Evolutionary conservation across 2,329 filamentous ascomycete genomes (phyloP).

Genomic region (Botrytis deweyae): DNA sequence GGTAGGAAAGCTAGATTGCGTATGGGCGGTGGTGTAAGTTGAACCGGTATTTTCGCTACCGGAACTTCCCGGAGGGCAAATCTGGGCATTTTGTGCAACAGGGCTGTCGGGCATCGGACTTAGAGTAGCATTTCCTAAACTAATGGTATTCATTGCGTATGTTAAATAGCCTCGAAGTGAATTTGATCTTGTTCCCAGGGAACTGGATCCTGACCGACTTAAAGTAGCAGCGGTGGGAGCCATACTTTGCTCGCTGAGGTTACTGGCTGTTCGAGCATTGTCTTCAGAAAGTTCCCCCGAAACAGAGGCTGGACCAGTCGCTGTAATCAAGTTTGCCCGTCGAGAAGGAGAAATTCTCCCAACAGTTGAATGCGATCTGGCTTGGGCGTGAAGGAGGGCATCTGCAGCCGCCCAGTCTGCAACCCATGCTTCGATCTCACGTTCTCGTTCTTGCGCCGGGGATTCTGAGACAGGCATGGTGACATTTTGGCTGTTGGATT

Average conservation of each 20-base stretch:
- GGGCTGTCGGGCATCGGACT: conserved; percentile 30
- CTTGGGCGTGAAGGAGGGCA: conserved; percentile 36
- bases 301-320: conserved; percentile 31
- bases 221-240: conserved; percentile 30
- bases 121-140: conserved; percentile 25
- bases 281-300: conserved; percentile 33
- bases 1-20: conserved; percentile 34
- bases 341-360: conserved; percentile 39
- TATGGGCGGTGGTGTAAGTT: conserved; percentile 38
- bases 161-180: conserved; percentile 37
- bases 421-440: conserved; percentile 41
- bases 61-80: conserved; percentile 30
- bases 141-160: conserved; percentile 35
- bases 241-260: conserved; percentile 39
- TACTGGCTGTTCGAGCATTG: conserved; percentile 38
- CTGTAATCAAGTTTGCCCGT: conserved; percentile 35
- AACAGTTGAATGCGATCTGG: conserved; percentile 33
- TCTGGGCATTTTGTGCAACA: conserved; percentile 10
- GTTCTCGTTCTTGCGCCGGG: conserved; percentile 35
- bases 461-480: conserved; percentile 31
- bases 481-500: conserved; percentile 22
- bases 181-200: conserved; percentile 35
- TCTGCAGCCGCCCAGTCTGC: conserved; percentile 41
- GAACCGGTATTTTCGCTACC: conserved; percentile 28
- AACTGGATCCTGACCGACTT: conserved; percentile 36